These are phyloP conservation scores for Hygrophorus pudorinus DNA, from an alignment of 768 basidiomycete species.

Conservation along the genomic window DNA sequence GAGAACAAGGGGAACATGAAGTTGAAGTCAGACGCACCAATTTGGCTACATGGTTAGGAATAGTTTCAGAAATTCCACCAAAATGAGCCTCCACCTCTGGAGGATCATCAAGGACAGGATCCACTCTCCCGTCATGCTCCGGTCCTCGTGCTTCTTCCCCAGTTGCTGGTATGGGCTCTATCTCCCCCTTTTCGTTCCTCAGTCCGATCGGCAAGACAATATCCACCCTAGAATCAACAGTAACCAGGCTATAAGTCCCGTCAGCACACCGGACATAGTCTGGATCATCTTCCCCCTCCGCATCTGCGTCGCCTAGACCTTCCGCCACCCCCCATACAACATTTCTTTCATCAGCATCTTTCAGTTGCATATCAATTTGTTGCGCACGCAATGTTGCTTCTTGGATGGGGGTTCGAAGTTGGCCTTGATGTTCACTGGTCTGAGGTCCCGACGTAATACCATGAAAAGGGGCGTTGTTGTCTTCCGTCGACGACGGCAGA, in stretches of 20 bases:
- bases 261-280: slow-evolving; percentile 29
- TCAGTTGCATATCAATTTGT: slow-evolving; percentile 48
- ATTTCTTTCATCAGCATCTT: slow-evolving; percentile 52
- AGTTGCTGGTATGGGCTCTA: slow-evolving; percentile 32
- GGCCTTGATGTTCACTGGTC: slow-evolving; percentile 15
- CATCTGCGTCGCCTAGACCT: slow-evolving; percentile 36
- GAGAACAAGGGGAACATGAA: background rate
- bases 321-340: slow-evolving; percentile 57
- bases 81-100: slow-evolving; percentile 32
- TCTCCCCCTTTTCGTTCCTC: slow-evolving; percentile 42
- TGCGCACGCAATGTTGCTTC: slow-evolving; percentile 43
- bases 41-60: slow-evolving; percentile 46
- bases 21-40: slow-evolving; percentile 31
- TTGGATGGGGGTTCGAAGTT: slow-evolving; percentile 42
- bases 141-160: background rate
- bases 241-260: slow-evolving; percentile 21
- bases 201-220: slow-evolving; percentile 43
- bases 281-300: slow-evolving; percentile 49
- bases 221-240: slow-evolving; percentile 15
- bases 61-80: slow-evolving; percentile 37
- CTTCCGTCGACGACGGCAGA: slow-evolving; percentile 52
- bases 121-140: background rate
- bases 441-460: slow-evolving; percentile 31
- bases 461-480: slow-evolving; percentile 45
- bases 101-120: slow-evolving; percentile 17